Evolutionary conservation across 139 green algal genomes (phyloP), one percentile per base, ranked within the genome.

Genomic region (Closterium sp.): DNA sequence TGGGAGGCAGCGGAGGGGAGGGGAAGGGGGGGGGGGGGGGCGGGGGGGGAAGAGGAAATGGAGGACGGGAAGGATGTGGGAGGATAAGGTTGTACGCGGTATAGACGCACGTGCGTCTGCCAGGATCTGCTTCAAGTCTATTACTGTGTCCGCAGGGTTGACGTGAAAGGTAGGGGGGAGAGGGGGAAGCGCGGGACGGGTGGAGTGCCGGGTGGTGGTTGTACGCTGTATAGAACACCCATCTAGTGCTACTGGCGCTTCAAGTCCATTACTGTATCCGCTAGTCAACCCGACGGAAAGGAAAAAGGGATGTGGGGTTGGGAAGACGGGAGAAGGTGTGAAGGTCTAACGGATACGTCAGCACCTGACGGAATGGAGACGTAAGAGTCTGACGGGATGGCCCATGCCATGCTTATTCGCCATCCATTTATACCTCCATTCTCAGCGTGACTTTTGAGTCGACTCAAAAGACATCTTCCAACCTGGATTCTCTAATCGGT

Each of bases 41-140:
- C n/a, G n/a, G n/a, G n/a, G n/a, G n/a, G n/a, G n/a, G 85, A 94
- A 5, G 93, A 85, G 33, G 88, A 89, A 89, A 90, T 9, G 83
- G 84, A 10, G 87, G 64, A 31, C 91, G 89, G 55, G 90, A 84
- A 28, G 85, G 30, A 4, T 36, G 34, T 1, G 35, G 64, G 19
- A 94, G 25, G 31, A 91, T 89, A 81, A 94, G 89, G 55, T 93
- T 34, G 64, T 93, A 93, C 5, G 84, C 87, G 21, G 92, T 94
- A 34, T 94, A 94, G 89, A 91, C 91, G 84, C 89, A 93, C 1
- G 89, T 93, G 89, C 84, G 28, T 94, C 92, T 1, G 84, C 33
- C 43, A 94, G 87, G 34, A 93, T 93, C 87, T 94, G 92, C 4
- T 84, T 38, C 32, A 94, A n/a, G 84, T 93, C 92, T 81, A 94